Conservation (phyloP, 1,139 yeast species). For the Blastobotrys petasosporus region DNA sequence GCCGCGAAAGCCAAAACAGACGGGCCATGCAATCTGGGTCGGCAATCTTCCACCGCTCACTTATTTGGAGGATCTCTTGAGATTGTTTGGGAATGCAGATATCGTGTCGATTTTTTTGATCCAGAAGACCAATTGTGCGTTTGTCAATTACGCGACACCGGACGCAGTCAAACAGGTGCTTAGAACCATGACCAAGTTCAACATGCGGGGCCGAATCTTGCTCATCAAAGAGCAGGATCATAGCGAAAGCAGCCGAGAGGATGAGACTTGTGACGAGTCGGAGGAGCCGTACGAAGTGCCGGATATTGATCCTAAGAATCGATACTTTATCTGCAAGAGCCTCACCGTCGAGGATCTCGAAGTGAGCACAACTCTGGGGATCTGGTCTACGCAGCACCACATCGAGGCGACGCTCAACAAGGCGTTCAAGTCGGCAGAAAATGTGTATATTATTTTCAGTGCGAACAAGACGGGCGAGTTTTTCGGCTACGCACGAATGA, state of each 20-base stretch:
- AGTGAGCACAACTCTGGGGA: conserved; percentile 30
- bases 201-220: conserved; percentile 28
- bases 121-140: conserved; percentile 37
- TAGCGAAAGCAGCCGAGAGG: background rate
- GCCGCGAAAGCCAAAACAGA: conserved; percentile 34
- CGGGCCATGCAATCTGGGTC: conserved; percentile 40
- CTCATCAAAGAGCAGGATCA: conserved; percentile 25
- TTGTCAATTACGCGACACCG: conserved; percentile 33
- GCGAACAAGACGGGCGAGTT: conserved; percentile 38
- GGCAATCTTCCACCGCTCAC: conserved; percentile 37
- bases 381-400: conserved; percentile 39
- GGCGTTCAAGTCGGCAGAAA: conserved; percentile 32
- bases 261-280: conserved; percentile 4
- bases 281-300: conserved; percentile 2
- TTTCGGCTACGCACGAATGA: conserved; percentile 39
- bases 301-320: conserved; percentile 16
- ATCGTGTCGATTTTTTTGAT: conserved; percentile 36
- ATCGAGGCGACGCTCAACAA: conserved; percentile 33
- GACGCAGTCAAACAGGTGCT: conserved; percentile 31
- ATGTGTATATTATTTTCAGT: conserved; percentile 38
- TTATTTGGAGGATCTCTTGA: conserved; percentile 32
- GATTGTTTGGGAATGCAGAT: conserved; percentile 34
- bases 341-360: conserved; percentile 36
- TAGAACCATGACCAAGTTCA: conserved; percentile 20
- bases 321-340: conserved; percentile 39